Conservation (phyloP, 2,329 filamentous ascomycete species). For the Cytospora piceae region DNA sequence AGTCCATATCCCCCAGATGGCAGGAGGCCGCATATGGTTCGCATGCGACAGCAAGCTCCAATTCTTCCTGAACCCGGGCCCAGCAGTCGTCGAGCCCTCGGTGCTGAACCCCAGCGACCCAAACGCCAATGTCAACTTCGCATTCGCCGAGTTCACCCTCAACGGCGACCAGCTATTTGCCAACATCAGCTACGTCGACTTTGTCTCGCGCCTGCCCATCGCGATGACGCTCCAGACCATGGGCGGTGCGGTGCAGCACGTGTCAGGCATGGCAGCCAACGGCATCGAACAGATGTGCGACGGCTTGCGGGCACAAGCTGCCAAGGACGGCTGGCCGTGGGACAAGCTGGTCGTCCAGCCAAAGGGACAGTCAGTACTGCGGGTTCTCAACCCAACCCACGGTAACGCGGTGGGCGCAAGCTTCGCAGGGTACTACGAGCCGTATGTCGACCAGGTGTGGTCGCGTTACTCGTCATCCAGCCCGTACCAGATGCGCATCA, state of each 20-base stretch:
- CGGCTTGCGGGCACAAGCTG: constrained; percentile 58
- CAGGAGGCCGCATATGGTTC: constrained; percentile 68
- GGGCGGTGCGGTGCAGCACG: constrained; percentile 49
- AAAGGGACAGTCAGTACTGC: constrained; percentile 39
- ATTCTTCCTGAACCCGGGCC: constrained; percentile 67
- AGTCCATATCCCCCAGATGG: constrained; percentile 64
- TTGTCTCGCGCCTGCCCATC: constrained; percentile 60
- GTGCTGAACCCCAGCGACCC: constrained; percentile 64
- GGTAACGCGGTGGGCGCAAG: constrained; percentile 46
- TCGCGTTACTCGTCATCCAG: constrained; percentile 38
- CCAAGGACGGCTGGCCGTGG: constrained; percentile 63
- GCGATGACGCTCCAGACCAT: constrained; percentile 52
- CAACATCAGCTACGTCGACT: constrained; percentile 71
- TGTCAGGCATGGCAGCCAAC: constrained; percentile 61
- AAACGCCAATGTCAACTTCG: constrained; percentile 57
- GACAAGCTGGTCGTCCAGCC: constrained; percentile 54
- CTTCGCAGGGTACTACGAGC: constrained; percentile 50
- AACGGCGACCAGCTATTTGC: constrained; percentile 61
- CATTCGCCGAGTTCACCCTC: constrained; percentile 65
- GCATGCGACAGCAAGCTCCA: constrained; percentile 56
- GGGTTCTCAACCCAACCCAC: constrained; percentile 51
- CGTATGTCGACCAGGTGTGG: constrained; percentile 49
- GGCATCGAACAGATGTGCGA: constrained; percentile 60
- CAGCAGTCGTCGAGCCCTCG: constrained; percentile 68
- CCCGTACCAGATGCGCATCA: constrained; percentile 53